phyloP scores from a whole-genome alignment of 202 grass and related monocot genomes.

The Musa balbisiana region DNA sequence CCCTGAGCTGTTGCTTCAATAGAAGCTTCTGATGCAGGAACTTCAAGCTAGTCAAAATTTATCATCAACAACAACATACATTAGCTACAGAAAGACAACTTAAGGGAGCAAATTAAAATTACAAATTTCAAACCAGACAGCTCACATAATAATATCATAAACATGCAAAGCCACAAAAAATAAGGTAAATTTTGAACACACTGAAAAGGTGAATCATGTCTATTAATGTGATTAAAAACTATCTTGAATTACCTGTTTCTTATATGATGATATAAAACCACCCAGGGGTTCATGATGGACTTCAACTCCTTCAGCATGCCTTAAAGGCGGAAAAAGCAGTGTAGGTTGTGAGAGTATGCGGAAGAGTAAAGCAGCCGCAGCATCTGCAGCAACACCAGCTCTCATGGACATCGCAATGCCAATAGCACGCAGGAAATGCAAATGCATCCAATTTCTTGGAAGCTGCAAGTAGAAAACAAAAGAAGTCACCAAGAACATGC shows the following conservation, averaged over 20 bases:
- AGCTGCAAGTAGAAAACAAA: conserved; percentile 41
- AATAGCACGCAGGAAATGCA: conserved; percentile 92
- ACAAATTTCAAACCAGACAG: neutral
- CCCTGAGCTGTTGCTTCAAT: conserved; percentile 96
- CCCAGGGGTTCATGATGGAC: conserved; percentile 86
- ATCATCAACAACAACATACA: conserved; percentile 7
- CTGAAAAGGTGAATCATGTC: neutral
- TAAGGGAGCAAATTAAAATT: neutral
- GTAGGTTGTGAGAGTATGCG: conserved; percentile 97
- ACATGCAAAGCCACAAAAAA: no score
- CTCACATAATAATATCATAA: neutral
- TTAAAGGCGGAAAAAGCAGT: conserved; percentile 85
- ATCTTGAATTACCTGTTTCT: conserved; percentile 57
- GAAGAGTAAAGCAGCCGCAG: conserved; percentile 90
- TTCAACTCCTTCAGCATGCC: conserved; percentile 80
- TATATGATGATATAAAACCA: conserved; percentile 92
- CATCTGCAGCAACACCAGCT: conserved; percentile 88
- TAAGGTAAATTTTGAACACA: no score
- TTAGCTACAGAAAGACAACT: neutral
- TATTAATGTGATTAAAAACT: neutral
- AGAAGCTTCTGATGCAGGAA: conserved; percentile 85
- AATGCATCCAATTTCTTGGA: conserved; percentile 97
- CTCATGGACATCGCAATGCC: conserved; percentile 99
- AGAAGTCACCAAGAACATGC: neutral
- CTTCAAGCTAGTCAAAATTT: conserved; percentile 61